Evolutionary conservation across 2,329 filamentous ascomycete genomes (phyloP).

Genomic region (Hymenoscyphus scutula): DNA sequence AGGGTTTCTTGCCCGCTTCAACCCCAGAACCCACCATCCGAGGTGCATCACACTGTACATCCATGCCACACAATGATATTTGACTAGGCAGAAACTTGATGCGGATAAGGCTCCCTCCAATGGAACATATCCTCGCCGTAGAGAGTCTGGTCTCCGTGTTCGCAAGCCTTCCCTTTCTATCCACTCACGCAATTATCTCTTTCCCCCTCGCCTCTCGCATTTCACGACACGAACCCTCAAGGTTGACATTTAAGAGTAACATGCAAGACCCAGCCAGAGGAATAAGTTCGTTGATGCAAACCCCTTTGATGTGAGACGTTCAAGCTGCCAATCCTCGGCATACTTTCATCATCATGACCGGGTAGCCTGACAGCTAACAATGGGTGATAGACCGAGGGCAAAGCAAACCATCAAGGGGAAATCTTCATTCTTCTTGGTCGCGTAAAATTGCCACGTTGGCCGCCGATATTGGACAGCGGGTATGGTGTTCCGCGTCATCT

Average conservation of each 20-base stretch:
- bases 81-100: neutral
- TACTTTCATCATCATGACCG: too few relatives aligned
- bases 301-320: neutral
- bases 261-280: neutral
- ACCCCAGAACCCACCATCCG: slow-evolving; percentile 4
- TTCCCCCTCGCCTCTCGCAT: neutral
- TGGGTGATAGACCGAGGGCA: too few relatives aligned
- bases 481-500: neutral
- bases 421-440: neutral
- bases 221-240: neutral
- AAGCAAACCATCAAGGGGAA: neutral
- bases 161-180: neutral
- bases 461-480: neutral
- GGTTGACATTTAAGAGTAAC: neutral
- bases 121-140: neutral
- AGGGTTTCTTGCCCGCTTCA: neutral
- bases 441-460: neutral
- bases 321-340: neutral
- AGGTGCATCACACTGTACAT: neutral
- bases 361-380: too few relatives aligned
- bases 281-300: neutral
- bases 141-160: neutral
- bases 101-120: neutral
- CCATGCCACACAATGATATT: neutral
- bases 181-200: neutral